Evolutionary conservation across 108 stramenopile species (phyloP).

Genomic region (Fistulifera solaris): DNA sequence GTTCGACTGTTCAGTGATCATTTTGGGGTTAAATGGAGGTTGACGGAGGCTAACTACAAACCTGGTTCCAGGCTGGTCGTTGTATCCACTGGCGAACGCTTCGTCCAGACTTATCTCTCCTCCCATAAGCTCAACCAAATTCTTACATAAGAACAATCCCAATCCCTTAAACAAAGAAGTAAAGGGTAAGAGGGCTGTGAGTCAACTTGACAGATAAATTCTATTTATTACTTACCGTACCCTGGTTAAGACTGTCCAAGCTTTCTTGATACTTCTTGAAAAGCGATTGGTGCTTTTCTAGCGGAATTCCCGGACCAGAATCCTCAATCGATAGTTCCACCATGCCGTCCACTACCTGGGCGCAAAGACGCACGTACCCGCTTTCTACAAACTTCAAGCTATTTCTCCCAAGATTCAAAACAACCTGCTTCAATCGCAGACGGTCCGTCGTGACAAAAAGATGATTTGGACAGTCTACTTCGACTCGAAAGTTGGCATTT

Average conservation of each 20-base stretch:
- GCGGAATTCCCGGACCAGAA: constrained; percentile 30
- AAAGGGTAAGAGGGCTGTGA: not conserved
- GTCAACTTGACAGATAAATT: not conserved
- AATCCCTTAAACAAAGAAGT: constrained; percentile 29
- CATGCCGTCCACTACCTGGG: constrained; percentile 12
- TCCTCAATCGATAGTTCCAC: constrained; percentile 19
- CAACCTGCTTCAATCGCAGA: constrained; percentile 28
- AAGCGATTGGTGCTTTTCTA: constrained; percentile 17
- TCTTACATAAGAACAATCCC: constrained; percentile 39
- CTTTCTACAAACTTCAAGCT: constrained; percentile 19
- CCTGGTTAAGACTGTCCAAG: constrained; percentile 26
- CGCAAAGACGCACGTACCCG: constrained; percentile 27
- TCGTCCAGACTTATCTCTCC: constrained; percentile 40
- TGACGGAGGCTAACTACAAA: constrained; percentile 3
- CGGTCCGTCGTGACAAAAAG: constrained; percentile 16
- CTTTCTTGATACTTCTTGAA: constrained; percentile 32
- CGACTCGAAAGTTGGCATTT: constrained; percentile 4
- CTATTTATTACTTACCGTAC: constrained; percentile 21
- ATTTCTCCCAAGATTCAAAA: constrained; percentile 32
- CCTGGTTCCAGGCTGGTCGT: constrained; percentile 6
- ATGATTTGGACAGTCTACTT: constrained; percentile 21
- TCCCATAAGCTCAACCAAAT: constrained; percentile 37
- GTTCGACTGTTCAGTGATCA: not conserved
- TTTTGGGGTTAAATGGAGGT: not conserved
- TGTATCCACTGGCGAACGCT: constrained; percentile 9